Evolutionary conservation across 192 early-diverging fungal species (phyloP).

Genomic region (Chytriomyces hyalinus): DNA sequence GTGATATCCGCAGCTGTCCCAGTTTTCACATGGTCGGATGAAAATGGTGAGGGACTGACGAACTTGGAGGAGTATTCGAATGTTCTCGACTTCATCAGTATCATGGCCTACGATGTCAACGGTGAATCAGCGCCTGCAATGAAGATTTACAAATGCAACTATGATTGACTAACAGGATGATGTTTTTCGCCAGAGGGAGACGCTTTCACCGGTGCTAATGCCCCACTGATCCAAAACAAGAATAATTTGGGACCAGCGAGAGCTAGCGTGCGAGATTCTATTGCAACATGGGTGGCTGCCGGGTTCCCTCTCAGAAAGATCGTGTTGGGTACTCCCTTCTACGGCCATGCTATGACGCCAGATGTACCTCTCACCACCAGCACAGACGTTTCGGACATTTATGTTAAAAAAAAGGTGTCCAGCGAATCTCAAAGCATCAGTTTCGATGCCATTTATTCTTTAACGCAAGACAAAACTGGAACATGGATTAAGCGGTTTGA

Average conservation of each 20-base stretch:
- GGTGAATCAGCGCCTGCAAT: neutral
- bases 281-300: neutral
- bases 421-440: neutral
- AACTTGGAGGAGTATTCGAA: neutral
- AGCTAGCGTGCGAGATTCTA: neutral
- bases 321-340: neutral
- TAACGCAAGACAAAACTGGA: neutral
- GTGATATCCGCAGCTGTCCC: neutral
- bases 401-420: neutral
- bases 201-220: neutral
- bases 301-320: neutral
- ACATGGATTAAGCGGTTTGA: conserved; percentile 72
- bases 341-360: neutral
- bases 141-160: too few relatives aligned
- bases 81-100: neutral
- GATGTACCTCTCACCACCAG: too few relatives aligned
- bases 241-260: neutral
- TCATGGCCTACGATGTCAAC: neutral
- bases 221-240: neutral
- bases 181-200: too few relatives aligned
- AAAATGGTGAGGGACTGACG: neutral
- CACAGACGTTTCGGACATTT: neutral
- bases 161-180: too few relatives aligned
- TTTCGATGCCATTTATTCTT: neutral
- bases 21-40: neutral